These are phyloP conservation scores for Aspergillus leporis DNA, from an alignment of 495 filamentous ascomycete species.

Conservation along the genomic window DNA sequence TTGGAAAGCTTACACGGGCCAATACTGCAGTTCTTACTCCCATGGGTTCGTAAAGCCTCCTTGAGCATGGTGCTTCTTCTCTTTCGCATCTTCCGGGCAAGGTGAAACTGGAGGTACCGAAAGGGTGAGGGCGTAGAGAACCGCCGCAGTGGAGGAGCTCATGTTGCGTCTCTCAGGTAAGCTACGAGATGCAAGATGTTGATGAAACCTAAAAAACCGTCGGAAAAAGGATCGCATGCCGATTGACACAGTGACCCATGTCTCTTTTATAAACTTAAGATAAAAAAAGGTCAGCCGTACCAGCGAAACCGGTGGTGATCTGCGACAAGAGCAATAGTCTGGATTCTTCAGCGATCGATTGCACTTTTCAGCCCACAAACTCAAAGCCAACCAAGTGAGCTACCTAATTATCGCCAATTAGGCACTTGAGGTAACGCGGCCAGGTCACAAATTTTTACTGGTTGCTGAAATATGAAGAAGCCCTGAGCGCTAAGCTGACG, in stretches of 20 bases:
- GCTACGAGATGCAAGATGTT: conserved; percentile 9
- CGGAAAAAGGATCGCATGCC: conserved; percentile 35
- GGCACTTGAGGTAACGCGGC: background rate
- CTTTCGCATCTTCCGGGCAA: conserved; percentile 54
- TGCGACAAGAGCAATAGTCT: background rate
- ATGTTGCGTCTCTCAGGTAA: conserved; percentile 34
- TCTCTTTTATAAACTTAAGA: background rate
- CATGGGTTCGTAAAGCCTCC: conserved; percentile 64
- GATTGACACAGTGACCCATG: too few relatives aligned
- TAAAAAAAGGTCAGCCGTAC: background rate
- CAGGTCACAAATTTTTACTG: background rate
- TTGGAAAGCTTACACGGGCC: background rate
- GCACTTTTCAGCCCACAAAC: background rate
- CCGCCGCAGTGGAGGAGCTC: conserved; percentile 45
- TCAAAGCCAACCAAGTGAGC: background rate
- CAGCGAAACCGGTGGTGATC: background rate
- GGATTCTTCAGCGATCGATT: background rate
- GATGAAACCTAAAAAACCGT: conserved; percentile 24
- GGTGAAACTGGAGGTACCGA: conserved; percentile 45
- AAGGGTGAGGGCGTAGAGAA: conserved; percentile 56
- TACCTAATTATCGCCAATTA: background rate
- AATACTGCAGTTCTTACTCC: conserved; percentile 36
- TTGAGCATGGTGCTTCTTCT: conserved; percentile 58
- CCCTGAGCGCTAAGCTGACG: background rate
- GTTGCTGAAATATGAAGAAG: background rate